phyloP scores from a whole-genome alignment of 2,329 filamentous ascomycete species.

The Gnomoniopsis smithogilvyi region DNA sequence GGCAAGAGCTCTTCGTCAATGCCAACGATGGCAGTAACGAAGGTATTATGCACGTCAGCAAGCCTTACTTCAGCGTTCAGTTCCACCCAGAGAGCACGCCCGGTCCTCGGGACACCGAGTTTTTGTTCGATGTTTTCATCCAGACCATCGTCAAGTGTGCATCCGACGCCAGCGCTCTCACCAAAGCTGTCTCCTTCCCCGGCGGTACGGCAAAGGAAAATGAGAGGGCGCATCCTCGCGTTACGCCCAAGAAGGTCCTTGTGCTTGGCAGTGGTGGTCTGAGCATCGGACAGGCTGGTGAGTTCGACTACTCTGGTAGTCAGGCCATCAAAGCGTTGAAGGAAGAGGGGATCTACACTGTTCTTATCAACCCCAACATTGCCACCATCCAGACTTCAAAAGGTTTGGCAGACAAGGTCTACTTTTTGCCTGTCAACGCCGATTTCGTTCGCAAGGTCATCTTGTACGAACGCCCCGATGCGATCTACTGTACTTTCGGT shows the following conservation, averaged over 20 bases:
- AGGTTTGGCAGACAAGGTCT: constrained; percentile 96
- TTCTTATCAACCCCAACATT: constrained; percentile 98
- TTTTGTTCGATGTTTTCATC: constrained; percentile 95
- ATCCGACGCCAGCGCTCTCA: constrained; percentile 62
- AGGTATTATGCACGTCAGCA: constrained; percentile 82
- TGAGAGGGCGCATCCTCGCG: constrained; percentile 68
- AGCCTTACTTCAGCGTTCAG: constrained; percentile 98
- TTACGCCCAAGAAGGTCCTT: constrained; percentile 89
- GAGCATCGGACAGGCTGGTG: constrained; percentile 95
- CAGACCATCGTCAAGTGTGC: constrained; percentile 73
- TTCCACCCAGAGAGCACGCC: constrained; percentile 98
- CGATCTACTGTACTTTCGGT: constrained; percentile 97
- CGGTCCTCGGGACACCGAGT: constrained; percentile 92
- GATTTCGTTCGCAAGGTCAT: constrained; percentile 99
- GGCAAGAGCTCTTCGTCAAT: constrained; percentile 95
- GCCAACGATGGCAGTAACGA: constrained; percentile 98
- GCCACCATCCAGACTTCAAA: constrained; percentile 98
- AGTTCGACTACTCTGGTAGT: constrained; percentile 98
- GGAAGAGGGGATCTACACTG: constrained; percentile 96
- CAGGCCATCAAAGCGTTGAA: constrained; percentile 98
- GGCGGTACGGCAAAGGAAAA: constrained; percentile 81
- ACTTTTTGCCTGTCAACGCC: constrained; percentile 94
- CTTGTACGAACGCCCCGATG: constrained; percentile 87
- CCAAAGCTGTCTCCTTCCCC: constrained; percentile 77
- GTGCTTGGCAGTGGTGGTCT: constrained; percentile 92